These are phyloP conservation scores for Starmerella stellata DNA, from an alignment of 805 yeast species.

Conservation along the genomic window DNA sequence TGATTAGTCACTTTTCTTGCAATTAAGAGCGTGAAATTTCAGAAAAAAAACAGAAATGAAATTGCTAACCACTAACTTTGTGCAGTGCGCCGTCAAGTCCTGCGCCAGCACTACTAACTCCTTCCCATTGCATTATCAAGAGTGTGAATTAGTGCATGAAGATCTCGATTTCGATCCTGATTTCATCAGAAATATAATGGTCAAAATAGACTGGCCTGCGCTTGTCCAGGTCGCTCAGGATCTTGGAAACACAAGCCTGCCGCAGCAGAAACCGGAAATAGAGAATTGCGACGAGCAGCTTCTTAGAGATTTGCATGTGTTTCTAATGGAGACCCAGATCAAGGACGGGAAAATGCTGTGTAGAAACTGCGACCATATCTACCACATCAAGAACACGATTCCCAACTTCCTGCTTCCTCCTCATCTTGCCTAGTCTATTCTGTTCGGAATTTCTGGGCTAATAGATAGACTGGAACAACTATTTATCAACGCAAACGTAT, in stretches of 20 bases:
- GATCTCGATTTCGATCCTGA: slow-evolving; percentile 68
- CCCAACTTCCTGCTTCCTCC: slow-evolving; percentile 92
- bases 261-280: slow-evolving; percentile 24
- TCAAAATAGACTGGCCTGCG: slow-evolving; percentile 79
- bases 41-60: slow-evolving; percentile 38
- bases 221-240: slow-evolving; percentile 59
- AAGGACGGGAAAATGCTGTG: slow-evolving; percentile 81
- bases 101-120: slow-evolving; percentile 60
- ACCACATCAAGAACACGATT: slow-evolving; percentile 78
- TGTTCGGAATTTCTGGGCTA: too few relatives aligned
- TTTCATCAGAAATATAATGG: slow-evolving; percentile 56
- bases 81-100: slow-evolving; percentile 71
- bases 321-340: slow-evolving; percentile 73
- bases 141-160: slow-evolving; percentile 54
- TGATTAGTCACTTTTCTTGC: too few relatives aligned
- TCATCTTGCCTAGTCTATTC: slow-evolving; percentile 40
- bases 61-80: slow-evolving; percentile 87
- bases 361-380: slow-evolving; percentile 66
- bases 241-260: slow-evolving; percentile 37
- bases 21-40: too few relatives aligned
- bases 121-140: slow-evolving; percentile 60
- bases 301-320: slow-evolving; percentile 54
- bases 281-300: slow-evolving; percentile 29
- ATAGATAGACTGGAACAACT: too few relatives aligned
- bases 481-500: too few relatives aligned